Base-by-base conservation (phyloP, 2,329 filamentous ascomycete genomes). In the Botryotinia calthae region DNA sequence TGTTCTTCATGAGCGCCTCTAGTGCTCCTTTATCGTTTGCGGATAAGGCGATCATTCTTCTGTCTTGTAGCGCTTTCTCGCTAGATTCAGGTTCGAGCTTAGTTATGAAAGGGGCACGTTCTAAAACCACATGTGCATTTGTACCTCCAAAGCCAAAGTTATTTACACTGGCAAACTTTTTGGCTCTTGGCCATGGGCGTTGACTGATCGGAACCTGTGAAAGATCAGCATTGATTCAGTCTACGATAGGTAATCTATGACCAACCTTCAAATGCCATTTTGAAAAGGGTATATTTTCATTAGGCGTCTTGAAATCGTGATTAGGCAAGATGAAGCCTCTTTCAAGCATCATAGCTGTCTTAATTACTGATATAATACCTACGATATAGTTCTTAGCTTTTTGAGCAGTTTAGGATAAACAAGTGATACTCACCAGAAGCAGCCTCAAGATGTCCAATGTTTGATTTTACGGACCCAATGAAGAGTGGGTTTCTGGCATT, bases 151-250 rank as follows among this genome's bases (percentile, higher is more conserved):
- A 72, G n/a, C 76, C 76, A 46, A 76, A 76, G 12, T 71, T 74
- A 48, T 79, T 78, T 25, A 78, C 70, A 74, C 85, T 86, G 73
- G 86, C 83, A 76, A 84, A 86, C 69, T 83, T 83, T 80, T 87
- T 87, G 59, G 44, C 66, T 64, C 73, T 71, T 42, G 78, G 77
- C 77, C 77, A 79, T 25, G 77, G 78, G 10, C 76, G 74, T 59
- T 79, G 78, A 70, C 74, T 79, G 25, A 77, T 75, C 6, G 78
- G 82, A 76, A 79, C 77, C 78, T 79, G 44, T 25, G 12, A 20
- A 6, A 31, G 5, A 48, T 78, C 67, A 78, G 72, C 56, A 18
- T 71, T 51, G 22, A 22, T 20, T 46, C 2, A 22, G 54, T 25
- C 10, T 22, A 48, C 22, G 12, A 67, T n/a, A 42, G 8, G 10